Evolutionary conservation across 805 yeast genomes (phyloP).

Genomic region (Wickerhamomyces bovis): DNA sequence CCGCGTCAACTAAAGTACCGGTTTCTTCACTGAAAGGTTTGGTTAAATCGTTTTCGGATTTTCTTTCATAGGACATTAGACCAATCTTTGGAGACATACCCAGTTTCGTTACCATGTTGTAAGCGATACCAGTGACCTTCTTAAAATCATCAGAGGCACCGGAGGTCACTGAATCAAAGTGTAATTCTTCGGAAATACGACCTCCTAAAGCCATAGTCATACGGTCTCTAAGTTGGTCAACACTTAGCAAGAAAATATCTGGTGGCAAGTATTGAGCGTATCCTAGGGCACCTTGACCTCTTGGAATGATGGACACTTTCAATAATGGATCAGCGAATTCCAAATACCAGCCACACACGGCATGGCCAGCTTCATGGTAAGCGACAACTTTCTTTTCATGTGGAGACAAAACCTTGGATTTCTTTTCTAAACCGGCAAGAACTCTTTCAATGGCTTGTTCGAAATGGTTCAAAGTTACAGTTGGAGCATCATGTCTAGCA

Average conservation of each 20-base stretch:
- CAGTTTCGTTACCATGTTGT: slow-evolving; percentile 78
- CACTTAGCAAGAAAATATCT: slow-evolving; percentile 73
- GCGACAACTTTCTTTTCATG: slow-evolving; percentile 85
- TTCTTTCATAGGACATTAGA: slow-evolving; percentile 47
- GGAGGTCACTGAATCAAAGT: slow-evolving; percentile 80
- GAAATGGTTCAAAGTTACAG: slow-evolving; percentile 66
- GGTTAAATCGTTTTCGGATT: slow-evolving; percentile 43
- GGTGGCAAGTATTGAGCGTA: slow-evolving; percentile 93
- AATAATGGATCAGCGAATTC: slow-evolving; percentile 84
- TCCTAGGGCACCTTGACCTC: slow-evolving; percentile 94
- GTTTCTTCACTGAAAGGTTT: slow-evolving; percentile 73
- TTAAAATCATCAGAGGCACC: slow-evolving; percentile 94
- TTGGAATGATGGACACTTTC: slow-evolving; percentile 90
- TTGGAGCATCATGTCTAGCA: slow-evolving; percentile 64
- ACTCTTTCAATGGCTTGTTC: slow-evolving; percentile 93
- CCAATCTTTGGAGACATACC: slow-evolving; percentile 89
- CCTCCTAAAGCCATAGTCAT: slow-evolving; percentile 97
- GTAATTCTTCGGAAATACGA: slow-evolving; percentile 84
- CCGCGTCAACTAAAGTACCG: slow-evolving; percentile 59
- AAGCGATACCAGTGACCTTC: slow-evolving; percentile 84
- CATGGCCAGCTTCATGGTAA: slow-evolving; percentile 96
- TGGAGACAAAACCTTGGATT: slow-evolving; percentile 68
- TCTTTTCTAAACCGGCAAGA: slow-evolving; percentile 89
- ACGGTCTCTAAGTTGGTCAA: slow-evolving; percentile 70
- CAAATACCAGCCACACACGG: slow-evolving; percentile 91